Percentiles rank a stretch among this genome's conserved stretches.
Evolutionary conservation across 208 protist species (phyloP).

Genomic region (Leishmania tropica): DNA sequence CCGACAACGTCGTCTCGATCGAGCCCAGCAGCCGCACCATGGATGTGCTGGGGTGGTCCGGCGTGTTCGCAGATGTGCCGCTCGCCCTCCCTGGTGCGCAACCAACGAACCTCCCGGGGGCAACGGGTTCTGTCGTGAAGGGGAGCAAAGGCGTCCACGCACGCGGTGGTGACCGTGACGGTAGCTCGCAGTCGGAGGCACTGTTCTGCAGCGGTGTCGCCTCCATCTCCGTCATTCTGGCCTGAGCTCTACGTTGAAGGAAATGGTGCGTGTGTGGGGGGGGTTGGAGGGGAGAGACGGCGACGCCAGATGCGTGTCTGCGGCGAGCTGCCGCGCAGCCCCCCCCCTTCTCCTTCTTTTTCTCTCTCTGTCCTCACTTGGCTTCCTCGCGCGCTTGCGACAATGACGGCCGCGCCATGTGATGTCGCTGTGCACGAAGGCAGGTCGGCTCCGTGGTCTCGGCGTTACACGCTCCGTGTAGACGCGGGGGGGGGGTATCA

Average conservation of each 20-base stretch:
- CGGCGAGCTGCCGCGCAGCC: background rate
- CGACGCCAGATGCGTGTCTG: background rate
- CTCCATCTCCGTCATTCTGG: slow-evolving; percentile 26
- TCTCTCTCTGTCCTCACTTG: background rate
- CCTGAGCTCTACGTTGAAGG: background rate
- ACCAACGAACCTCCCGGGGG: background rate
- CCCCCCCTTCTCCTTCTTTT: background rate
- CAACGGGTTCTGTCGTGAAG: background rate
- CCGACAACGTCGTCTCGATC: background rate
- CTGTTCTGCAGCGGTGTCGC: slow-evolving; percentile 22
- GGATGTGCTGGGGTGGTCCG: slow-evolving; percentile 54
- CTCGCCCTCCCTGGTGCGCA: slow-evolving; percentile 40
- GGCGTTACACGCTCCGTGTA: too few relatives aligned
- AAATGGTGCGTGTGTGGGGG: background rate
- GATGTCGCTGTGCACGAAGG: too few relatives aligned
- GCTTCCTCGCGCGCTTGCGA: background rate
- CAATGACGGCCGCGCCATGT: too few relatives aligned
- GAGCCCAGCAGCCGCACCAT: background rate
- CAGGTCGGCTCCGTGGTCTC: too few relatives aligned
- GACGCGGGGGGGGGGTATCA: too few relatives aligned
- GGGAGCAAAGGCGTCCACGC: background rate
- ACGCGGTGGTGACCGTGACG: background rate
- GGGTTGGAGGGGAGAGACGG: background rate
- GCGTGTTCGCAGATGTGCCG: slow-evolving; percentile 38
- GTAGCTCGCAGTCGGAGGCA: background rate